Evolutionary conservation across 202 grass and related monocot species (phyloP), one percentile per base, ranked within the genome.

Genomic region (Carex arenaria): DNA sequence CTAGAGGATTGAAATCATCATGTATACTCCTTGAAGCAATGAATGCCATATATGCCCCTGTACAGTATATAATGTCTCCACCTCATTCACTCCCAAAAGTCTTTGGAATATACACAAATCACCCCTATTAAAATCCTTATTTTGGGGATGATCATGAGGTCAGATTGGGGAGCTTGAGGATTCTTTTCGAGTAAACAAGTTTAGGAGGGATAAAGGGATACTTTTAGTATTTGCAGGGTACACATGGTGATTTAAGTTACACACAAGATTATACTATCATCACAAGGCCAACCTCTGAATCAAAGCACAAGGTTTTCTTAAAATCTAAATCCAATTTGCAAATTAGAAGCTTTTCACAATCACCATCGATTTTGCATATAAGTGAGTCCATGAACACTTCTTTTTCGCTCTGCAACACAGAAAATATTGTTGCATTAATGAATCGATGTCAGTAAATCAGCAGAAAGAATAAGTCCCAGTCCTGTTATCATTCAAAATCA

Each of bases 321-420:
- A 93, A 95, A 83, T 95, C 95, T 77, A 90, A 87, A 88, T 98
- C 95, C 74, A 93, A 79, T 83, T 93, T 93, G 85, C 95, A 98
- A 65, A 89, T 89, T 79, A 98, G 86, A 87, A 98, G 89, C 88
- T 92, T 98, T 20, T 91, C 83, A 74, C 92, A 98, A 52, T 95
- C 83, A 81, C 87, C 84, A 82, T 95, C 90, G 83, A 95, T 59
- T 90, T 90, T 94, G 78, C 92, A 98, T 84, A 98, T 98, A 86
- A 98, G 90, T 42, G 95, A 98, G 84, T 98, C 90, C 95, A 98
- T 93, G 81, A 98, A 98, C 68, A 98, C 84, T 63, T 95, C 88
- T 80, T 93, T 87, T 67, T 92, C 83, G 40, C 61, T 90, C 92
- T 95, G 95, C 78, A 87, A 86, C 5, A 67, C 55, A 72, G 72